Percentiles rank a stretch among this genome's conserved stretches.
These are phyloP conservation scores for Boletus edulis DNA, from an alignment of 768 basidiomycete genomes.

Conservation along the genomic window DNA sequence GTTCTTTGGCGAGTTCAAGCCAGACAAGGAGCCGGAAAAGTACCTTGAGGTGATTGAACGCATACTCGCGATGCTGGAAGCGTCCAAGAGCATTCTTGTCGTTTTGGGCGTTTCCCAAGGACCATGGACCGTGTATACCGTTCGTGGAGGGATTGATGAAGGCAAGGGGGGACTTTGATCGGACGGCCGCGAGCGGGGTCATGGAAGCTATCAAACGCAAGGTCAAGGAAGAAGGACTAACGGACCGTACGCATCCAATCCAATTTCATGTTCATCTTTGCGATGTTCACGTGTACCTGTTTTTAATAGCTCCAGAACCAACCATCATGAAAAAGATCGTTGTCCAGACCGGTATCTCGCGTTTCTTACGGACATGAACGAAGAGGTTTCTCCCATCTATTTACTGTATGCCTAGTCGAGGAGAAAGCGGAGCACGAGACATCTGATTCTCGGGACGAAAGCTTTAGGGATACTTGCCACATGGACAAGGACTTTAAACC, in stretches of 20 bases:
- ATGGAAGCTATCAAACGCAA: constrained; percentile 94
- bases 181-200: constrained; percentile 82
- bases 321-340: constrained; percentile 92
- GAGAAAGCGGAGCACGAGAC: constrained; percentile 43
- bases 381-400: neutral
- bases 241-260: constrained; percentile 64
- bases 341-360: constrained; percentile 70
- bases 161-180: constrained; percentile 86
- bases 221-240: constrained; percentile 82
- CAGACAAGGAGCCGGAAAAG: constrained; percentile 72
- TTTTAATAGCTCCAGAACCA: constrained; percentile 62
- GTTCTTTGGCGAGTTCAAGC: constrained; percentile 80
- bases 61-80: constrained; percentile 76
- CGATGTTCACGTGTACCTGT: constrained; percentile 1
- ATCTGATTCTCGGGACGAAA: constrained; percentile 38
- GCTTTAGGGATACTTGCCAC: constrained; percentile 45
- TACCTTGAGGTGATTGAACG: constrained; percentile 86
- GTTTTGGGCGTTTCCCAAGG: constrained; percentile 91
- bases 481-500: constrained; percentile 84
- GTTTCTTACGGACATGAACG: constrained; percentile 56
- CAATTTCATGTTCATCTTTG: neutral
- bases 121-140: constrained; percentile 87
- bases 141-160: constrained; percentile 92
- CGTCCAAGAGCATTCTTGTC: constrained; percentile 88
- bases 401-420: constrained; percentile 15